Conservation (phyloP, 2,329 filamentous ascomycete species). For the Cyanodermella asteris region DNA sequence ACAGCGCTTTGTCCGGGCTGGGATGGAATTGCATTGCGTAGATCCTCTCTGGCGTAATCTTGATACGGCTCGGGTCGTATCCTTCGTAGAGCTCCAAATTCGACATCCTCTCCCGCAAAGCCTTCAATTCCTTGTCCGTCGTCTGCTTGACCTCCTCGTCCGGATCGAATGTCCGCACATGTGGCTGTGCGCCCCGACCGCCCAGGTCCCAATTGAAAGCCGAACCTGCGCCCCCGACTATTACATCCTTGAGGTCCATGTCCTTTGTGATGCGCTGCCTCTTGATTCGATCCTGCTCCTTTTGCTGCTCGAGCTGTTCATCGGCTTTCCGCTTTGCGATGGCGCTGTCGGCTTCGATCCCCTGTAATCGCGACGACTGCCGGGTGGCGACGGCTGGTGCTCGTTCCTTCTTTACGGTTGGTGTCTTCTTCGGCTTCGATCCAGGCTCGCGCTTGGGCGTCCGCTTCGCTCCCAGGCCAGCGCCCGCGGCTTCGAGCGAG, state of each 20-base stretch:
- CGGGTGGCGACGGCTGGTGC: too few species aligned
- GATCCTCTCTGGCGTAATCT: slow-evolving; percentile 69
- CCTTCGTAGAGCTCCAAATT: slow-evolving; percentile 59
- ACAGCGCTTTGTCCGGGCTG: slow-evolving; percentile 58
- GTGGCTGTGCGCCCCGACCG: slow-evolving; percentile 48
- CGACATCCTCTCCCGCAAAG: slow-evolving; percentile 55
- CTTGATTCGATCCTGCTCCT: slow-evolving; percentile 37
- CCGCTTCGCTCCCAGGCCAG: slow-evolving; percentile 40
- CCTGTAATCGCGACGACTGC: slow-evolving; percentile 40
- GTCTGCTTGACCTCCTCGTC: slow-evolving; percentile 67
- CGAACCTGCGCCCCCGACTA: slow-evolving; percentile 55
- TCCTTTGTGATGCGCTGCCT: slow-evolving; percentile 42
- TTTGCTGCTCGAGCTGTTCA: slow-evolving; percentile 34
- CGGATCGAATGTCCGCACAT: slow-evolving; percentile 65
- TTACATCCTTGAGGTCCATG: slow-evolving; percentile 52
- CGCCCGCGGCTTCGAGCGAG: slow-evolving; percentile 41
- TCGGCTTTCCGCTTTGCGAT: slow-evolving; percentile 47
- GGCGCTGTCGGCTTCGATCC: slow-evolving; percentile 44
- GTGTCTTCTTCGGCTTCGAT: too few species aligned
- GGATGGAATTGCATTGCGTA: slow-evolving; percentile 84
- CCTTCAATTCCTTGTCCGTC: slow-evolving; percentile 51
- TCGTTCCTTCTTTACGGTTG: too few species aligned
- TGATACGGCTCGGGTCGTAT: slow-evolving; percentile 69
- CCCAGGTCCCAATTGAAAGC: slow-evolving; percentile 44
- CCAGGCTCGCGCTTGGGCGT: slow-evolving; percentile 26